A percentile compares a stretch with the other conserved stretches of the same genome.
These are phyloP conservation scores for Erodium texanum DNA, from an alignment of 441 rosid genomes.

Conservation along the genomic window DNA sequence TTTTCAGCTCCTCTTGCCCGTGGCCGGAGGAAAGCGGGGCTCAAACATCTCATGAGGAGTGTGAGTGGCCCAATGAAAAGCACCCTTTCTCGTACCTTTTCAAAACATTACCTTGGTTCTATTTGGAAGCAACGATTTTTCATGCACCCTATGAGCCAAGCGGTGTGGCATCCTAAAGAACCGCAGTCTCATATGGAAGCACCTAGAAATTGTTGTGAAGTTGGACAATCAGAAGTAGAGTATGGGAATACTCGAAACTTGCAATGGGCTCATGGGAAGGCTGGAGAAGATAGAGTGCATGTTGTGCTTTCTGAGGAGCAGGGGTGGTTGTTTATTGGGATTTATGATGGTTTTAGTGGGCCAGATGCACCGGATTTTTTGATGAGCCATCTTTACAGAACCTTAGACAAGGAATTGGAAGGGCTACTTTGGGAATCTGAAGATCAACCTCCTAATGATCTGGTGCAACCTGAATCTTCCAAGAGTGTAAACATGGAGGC, in stretches of 20 bases:
- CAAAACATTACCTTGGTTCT: slow-evolving; percentile 56
- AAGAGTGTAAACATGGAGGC: slow-evolving; percentile 21
- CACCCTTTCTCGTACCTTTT: slow-evolving; percentile 71
- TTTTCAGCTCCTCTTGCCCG: slow-evolving; percentile 87
- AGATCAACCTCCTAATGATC: slow-evolving; percentile 37
- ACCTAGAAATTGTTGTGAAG: slow-evolving; percentile 47
- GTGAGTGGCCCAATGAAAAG: slow-evolving; percentile 86
- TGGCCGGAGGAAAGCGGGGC: slow-evolving; percentile 49
- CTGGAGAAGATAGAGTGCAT: slow-evolving; percentile 94
- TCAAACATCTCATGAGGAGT: slow-evolving; percentile 65
- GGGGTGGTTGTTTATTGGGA: slow-evolving; percentile 89
- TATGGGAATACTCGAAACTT: slow-evolving; percentile 50
- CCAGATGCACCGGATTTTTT: slow-evolving; percentile 96
- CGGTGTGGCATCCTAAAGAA: slow-evolving; percentile 67
- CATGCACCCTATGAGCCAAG: slow-evolving; percentile 57
- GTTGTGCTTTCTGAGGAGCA: slow-evolving; percentile 95
- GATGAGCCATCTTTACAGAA: slow-evolving; percentile 78
- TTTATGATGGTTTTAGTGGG: slow-evolving; percentile 95
- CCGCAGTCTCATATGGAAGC: slow-evolving; percentile 55
- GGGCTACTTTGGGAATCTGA: slow-evolving; percentile 89
- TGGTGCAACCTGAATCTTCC: slow-evolving; percentile 25
- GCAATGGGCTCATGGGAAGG: slow-evolving; percentile 99
- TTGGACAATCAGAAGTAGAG: slow-evolving; percentile 46
- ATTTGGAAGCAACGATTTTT: slow-evolving; percentile 75
- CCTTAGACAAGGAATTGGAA: slow-evolving; percentile 83